Evolutionary conservation across 148 eudicot species (phyloP), one percentile per base, ranked within the genome.

Genomic region (Gaultheria prostrata): DNA sequence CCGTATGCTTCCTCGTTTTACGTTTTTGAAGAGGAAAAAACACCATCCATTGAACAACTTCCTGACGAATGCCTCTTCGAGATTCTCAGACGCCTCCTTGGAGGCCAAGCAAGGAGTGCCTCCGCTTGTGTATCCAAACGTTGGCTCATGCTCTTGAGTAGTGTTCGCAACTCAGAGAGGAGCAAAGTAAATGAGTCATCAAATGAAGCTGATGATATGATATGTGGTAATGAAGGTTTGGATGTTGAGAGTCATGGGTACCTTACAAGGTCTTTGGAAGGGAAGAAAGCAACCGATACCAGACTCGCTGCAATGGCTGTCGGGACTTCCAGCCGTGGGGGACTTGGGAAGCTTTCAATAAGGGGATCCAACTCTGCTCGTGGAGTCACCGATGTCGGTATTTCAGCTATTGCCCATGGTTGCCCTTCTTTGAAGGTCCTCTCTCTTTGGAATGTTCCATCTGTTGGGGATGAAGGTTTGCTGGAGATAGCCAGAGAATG

Each of bases 51-150:
- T 65, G 90, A 92, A n/a, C 82, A 80, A 74, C 99, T 97, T 86
- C 99, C 99, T 0, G 92, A 97, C 20, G 97, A 95, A 84, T 93
- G 97, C 91, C 90, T 97, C 65, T 93, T 90, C 50, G 99, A 97
- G 91, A 92, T 97, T 86, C 87, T 97, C 82, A 91, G 93, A 83
- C 95, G 90, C n/a, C 77, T 97, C 86, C 89, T 95, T n/a, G 92
- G 86, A 20, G 90, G 90, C 43, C 88, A 85, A 80, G 92, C 89
- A 86, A 92, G 95, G 85, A 92, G 94, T 85, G 84, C 90, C 33
- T 86, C 92, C 24, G 98, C 99, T 78, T 89, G 92, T 78, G 98
- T 97, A 87, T 95, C 99, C 67, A 97, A 92, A 90, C 96, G 92
- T 2, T 97, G 99, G 99, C 96, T 97, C 72, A 77, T 80, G 74